Evolutionary conservation across 2,329 filamentous ascomycete genomes (phyloP), one percentile per base, ranked within the genome.

Genomic region (Penicillium sp.): DNA sequence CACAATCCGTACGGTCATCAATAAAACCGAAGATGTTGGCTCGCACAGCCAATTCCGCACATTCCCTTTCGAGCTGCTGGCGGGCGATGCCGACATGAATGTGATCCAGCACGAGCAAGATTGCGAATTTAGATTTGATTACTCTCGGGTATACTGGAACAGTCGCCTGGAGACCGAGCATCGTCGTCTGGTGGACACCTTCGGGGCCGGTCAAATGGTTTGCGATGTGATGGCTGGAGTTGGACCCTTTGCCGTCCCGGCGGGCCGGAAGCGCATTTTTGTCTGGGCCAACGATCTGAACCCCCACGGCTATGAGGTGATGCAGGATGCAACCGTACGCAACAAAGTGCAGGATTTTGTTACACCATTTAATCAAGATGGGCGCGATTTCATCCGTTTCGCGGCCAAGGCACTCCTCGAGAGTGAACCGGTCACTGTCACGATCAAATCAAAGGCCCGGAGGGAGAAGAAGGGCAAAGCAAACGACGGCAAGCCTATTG

Each of bases 261-360:
- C 91, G 0, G 93, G 88, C 12, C 94, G 87, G 73, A 91, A 86
- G 68, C 83, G 82, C 35, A 88, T 94, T 27, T 95, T 97, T 60
- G 90, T 96, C 13, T 95, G 88, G 84, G 93, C 90, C 35, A 98
- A 97, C 70, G 93, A 98, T 67, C 84, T 96, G 65, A 98, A 98
- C 65, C 91, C 91, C 0, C 87, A 94, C 61, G 90, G 89, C 60
- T 89, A 83, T 69, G 79, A 76, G 47, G 84, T 82, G 55, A 80
- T 98, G 60, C 68, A 77, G 27, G 79, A 84, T 33, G 87, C 86
- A 7, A 78, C 94, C 45, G 68, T 71, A 44, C 78, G 80, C 52
- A 98, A 98, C 73, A 95, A 94, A 75, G 88, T 90, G 36, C 63
- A 74, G 4, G 70, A 82, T 24, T 95, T 85, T 59, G 89, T 96